Conservation (phyloP, 192 early-diverging fungal genomes). For the Haplosporangium gracile region DNA sequence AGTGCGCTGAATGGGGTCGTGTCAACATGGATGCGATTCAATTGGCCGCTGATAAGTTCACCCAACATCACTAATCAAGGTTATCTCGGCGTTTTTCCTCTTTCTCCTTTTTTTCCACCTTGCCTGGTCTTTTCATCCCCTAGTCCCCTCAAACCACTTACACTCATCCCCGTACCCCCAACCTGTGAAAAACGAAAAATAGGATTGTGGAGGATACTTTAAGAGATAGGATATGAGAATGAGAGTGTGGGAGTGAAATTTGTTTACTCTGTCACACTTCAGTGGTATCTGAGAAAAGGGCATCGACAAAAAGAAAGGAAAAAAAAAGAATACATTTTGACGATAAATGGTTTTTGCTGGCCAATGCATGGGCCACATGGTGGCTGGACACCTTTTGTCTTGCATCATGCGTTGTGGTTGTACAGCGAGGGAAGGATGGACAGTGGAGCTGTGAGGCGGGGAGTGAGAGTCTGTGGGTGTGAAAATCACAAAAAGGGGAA, state of each 20-base stretch:
- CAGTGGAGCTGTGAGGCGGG: background rate
- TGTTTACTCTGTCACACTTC: background rate
- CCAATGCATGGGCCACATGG: slow-evolving; percentile 10
- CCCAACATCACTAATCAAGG: background rate
- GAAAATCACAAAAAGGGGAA: background rate
- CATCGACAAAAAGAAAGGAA: background rate
- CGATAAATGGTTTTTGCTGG: background rate
- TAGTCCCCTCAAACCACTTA: background rate
- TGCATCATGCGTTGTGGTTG: background rate
- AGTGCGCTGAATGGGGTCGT: background rate
- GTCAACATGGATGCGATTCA: background rate
- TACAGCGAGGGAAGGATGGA: background rate
- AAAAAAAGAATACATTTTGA: background rate
- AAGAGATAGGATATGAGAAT: background rate
- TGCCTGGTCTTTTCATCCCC: background rate
- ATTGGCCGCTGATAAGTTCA: background rate
- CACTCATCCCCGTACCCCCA: background rate
- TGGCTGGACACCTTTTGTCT: background rate
- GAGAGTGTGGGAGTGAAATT: background rate
- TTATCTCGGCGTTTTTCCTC: background rate
- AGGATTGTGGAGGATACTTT: too few species aligned
- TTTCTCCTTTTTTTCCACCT: background rate
- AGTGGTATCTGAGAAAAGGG: background rate
- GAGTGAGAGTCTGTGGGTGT: background rate
- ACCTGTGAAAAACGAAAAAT: background rate